phyloP scores from a whole-genome alignment of 2,329 filamentous ascomycete species.

The Colletotrichum sp. region DNA sequence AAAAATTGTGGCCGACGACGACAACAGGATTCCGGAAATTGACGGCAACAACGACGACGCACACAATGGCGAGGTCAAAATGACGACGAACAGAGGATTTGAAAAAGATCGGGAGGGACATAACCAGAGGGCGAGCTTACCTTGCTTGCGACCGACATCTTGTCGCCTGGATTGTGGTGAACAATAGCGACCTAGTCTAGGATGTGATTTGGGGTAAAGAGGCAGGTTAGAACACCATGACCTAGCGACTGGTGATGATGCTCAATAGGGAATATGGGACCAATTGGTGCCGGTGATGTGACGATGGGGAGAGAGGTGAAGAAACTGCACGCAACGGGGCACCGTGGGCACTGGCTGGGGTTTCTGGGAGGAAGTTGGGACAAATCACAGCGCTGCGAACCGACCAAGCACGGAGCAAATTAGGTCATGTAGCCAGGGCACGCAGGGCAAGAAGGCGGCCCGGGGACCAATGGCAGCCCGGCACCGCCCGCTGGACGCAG shows the following conservation, averaged over 20 bases:
- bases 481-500: background rate
- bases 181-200: conserved; percentile 28
- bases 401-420: conserved; percentile 17
- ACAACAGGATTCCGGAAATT: background rate
- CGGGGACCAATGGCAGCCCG: background rate
- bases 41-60: background rate
- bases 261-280: conserved; percentile 18
- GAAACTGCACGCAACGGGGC: conserved; percentile 25
- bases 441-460: background rate
- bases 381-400: conserved; percentile 15
- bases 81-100: background rate
- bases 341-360: background rate
- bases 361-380: conserved; percentile 13
- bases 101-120: background rate
- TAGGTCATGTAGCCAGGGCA: conserved; percentile 15
- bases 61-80: background rate
- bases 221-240: conserved; percentile 27
- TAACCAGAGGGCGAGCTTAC: conserved; percentile 2
- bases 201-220: conserved; percentile 23
- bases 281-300: conserved; percentile 23
- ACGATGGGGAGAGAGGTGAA: conserved; percentile 20
- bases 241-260: conserved; percentile 20
- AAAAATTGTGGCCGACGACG: background rate
- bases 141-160: conserved; percentile 27
- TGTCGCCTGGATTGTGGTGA: conserved; percentile 27